Base-by-base conservation (phyloP, 2,329 filamentous ascomycete genomes). In the Bertia moriformis region DNA sequence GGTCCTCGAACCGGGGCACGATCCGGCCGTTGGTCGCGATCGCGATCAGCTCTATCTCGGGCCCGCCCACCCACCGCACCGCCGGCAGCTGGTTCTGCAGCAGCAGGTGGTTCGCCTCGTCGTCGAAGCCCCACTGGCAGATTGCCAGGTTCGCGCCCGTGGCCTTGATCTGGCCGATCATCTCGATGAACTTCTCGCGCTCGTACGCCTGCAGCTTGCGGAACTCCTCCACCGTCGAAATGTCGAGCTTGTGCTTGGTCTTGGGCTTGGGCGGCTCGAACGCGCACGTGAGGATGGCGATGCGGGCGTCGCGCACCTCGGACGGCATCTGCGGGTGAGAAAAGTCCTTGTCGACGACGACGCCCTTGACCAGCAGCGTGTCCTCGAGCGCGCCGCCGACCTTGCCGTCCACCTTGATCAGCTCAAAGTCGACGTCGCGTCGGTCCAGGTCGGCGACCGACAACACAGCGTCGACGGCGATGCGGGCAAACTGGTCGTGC, bases 261-360 rank as follows among this genome's bases (percentile, higher is more conserved):
- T 98, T 98, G 49, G 91, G 91, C 73, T 98, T 98, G 38, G 91
- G 91, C 22, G 91, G 91, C 67, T 98, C 91, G 56, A 98, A 98
- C 3, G 91, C 87, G 60, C 91, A 98, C 39, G 91, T 98, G 43
- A 98, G 67, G 53, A 98, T 98, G 49, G 91, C 91, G 54, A 98
- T 78, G 69, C 95, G 96, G 55, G 91, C 93, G 62, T 98, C 87
- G 51, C 70, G 74, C 46, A 98, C 89, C 62, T 95, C 87, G 38
- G 83, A 85, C 10, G 91, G 91, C 91, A 98, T 98, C 66, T 98
- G 91, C 12, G 91, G 91, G 61, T 98, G 91, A 24, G 91, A 96
- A 61, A 98, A 98, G 66, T 98, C 93, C 69, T 98, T 98, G 74
- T 98, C 91, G 59, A 98, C 75, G 58, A 98, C 93, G 48, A 98